These are phyloP conservation scores for Furcasterigmium furcatum DNA, from an alignment of 2,329 filamentous ascomycete species.

Conservation along the genomic window DNA sequence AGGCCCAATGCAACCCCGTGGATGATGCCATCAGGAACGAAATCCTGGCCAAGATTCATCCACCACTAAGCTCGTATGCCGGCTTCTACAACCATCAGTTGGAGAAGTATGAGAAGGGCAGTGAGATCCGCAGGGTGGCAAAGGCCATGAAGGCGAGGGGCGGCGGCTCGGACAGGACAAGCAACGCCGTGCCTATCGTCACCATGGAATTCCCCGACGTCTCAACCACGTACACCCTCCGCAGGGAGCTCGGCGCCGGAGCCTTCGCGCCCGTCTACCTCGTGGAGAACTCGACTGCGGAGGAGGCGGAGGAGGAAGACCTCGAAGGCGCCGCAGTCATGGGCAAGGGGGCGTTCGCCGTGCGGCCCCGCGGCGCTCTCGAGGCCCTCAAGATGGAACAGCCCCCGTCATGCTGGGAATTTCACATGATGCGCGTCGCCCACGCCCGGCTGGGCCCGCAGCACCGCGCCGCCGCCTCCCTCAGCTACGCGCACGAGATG, in stretches of 20 bases:
- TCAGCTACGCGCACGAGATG: slow-evolving; percentile 83
- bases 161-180: slow-evolving; percentile 57
- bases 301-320: slow-evolving; percentile 35
- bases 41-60: slow-evolving; percentile 72
- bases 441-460: slow-evolving; percentile 71
- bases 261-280: slow-evolving; percentile 96
- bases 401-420: slow-evolving; percentile 89
- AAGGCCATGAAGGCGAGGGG: slow-evolving; percentile 62
- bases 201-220: slow-evolving; percentile 66
- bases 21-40: slow-evolving; percentile 70
- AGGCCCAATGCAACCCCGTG: slow-evolving; percentile 84
- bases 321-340: slow-evolving; percentile 48
- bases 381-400: slow-evolving; percentile 96
- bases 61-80: slow-evolving; percentile 68
- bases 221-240: slow-evolving; percentile 69
- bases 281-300: slow-evolving; percentile 66
- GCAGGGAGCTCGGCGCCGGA: slow-evolving; percentile 83
- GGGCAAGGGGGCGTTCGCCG: slow-evolving; percentile 60
- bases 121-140: slow-evolving; percentile 78
- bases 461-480: slow-evolving; percentile 69
- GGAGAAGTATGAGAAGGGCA: slow-evolving; percentile 60
- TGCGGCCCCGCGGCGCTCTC: slow-evolving; percentile 53
- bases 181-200: slow-evolving; percentile 55
- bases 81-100: slow-evolving; percentile 76
- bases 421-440: slow-evolving; percentile 86